A percentile compares a stretch with the other conserved stretches of the same genome.
These are phyloP conservation scores for Cytospora piceae DNA, from an alignment of 2,329 filamentous ascomycete genomes.

Conservation along the genomic window DNA sequence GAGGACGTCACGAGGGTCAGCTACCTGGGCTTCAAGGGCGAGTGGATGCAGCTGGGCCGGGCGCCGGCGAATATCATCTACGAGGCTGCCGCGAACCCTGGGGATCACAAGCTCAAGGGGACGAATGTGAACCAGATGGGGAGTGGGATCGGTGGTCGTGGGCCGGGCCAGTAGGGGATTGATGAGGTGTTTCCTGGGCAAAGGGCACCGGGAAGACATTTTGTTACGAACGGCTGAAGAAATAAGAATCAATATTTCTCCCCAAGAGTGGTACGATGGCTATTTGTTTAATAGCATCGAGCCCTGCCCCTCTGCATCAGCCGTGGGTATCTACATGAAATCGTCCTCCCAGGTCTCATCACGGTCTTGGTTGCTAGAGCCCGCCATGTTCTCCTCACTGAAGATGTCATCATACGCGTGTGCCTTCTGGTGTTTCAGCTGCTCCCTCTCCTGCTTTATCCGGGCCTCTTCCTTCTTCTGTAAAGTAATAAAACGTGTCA, in stretches of 20 bases:
- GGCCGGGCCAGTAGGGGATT: slow-evolving; percentile 39
- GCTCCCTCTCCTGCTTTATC: slow-evolving; percentile 77
- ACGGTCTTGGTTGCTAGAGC: slow-evolving; percentile 83
- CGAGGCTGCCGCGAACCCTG: slow-evolving; percentile 90
- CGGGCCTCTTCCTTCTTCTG: slow-evolving; percentile 78
- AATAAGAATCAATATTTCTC: not conserved
- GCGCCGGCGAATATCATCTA: slow-evolving; percentile 88
- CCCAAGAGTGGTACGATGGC: not conserved
- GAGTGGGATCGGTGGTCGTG: slow-evolving; percentile 53
- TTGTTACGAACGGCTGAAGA: not conserved
- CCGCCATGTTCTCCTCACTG: slow-evolving; percentile 76
- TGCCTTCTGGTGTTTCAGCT: slow-evolving; percentile 94
- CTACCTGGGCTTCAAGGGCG: slow-evolving; percentile 91
- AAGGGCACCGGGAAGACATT: too few relatives aligned
- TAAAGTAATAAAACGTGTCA: slow-evolving; percentile 5
- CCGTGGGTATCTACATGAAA: slow-evolving; percentile 72
- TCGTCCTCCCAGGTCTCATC: slow-evolving; percentile 81
- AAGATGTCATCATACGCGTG: slow-evolving; percentile 96
- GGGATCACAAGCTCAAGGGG: slow-evolving; percentile 75
- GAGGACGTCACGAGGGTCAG: slow-evolving; percentile 78
- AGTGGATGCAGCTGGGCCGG: slow-evolving; percentile 84
- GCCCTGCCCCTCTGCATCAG: not conserved
- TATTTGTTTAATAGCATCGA: not conserved
- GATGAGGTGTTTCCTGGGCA: not conserved
- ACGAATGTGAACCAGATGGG: slow-evolving; percentile 59